These are phyloP conservation scores for Poronia punctata DNA, from an alignment of 495 filamentous ascomycete species.

Conservation along the genomic window DNA sequence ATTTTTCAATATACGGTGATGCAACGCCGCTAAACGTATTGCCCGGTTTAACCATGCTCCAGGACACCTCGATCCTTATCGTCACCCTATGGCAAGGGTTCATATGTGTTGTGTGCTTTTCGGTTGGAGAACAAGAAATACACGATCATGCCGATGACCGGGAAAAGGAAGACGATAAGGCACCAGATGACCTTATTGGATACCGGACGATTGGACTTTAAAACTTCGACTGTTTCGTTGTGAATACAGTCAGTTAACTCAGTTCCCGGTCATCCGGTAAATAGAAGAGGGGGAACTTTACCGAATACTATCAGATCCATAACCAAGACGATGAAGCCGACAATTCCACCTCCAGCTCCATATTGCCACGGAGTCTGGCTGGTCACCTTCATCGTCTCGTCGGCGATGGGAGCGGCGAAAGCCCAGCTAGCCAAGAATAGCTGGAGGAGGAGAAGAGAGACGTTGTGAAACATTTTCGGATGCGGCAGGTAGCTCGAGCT, in stretches of 20 bases:
- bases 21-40: too few relatives aligned
- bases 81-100: constrained; percentile 2
- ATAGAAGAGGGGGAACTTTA: constrained; percentile 16
- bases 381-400: constrained; percentile 12
- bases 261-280: neutral
- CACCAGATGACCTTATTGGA: constrained; percentile 44
- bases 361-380: constrained; percentile 28
- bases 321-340: constrained; percentile 42
- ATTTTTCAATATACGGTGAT: too few relatives aligned
- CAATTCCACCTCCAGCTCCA: constrained; percentile 40
- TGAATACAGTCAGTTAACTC: constrained; percentile 1
- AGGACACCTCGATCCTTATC: neutral
- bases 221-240: constrained; percentile 40
- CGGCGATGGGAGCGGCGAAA: constrained; percentile 29
- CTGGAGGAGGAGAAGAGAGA: constrained; percentile 30
- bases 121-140: constrained; percentile 50
- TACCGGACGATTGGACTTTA: constrained; percentile 43
- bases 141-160: constrained; percentile 40
- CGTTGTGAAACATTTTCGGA: constrained; percentile 19
- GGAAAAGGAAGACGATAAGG: constrained; percentile 45
- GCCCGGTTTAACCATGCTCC: too few relatives aligned
- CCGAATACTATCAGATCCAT: constrained; percentile 46
- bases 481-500: constrained; percentile 21
- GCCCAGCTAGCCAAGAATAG: constrained; percentile 33
- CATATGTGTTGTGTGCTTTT: constrained; percentile 29